phyloP scores from a whole-genome alignment of 2,329 filamentous ascomycete species.

The Botrytis elliptica region DNA sequence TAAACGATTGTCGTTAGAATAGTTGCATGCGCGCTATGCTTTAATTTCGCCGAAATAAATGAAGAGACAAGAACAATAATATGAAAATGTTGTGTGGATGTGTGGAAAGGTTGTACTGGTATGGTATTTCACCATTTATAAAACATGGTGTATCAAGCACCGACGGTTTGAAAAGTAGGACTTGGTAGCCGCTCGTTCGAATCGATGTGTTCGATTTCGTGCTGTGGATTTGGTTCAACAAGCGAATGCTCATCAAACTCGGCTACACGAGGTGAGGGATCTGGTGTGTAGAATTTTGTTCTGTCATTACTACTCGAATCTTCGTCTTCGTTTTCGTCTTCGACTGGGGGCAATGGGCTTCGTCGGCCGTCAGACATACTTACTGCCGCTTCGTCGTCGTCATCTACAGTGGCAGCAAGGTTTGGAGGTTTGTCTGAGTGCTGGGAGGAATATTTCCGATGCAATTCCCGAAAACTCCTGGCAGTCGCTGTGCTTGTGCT shows the following conservation, averaged over 20 bases:
- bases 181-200: constrained; percentile 12
- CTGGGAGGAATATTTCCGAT: constrained; percentile 58
- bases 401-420: constrained; percentile 35
- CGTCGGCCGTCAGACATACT: constrained; percentile 60
- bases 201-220: neutral
- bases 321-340: constrained; percentile 35
- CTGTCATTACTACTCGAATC: constrained; percentile 21
- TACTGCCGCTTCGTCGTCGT: constrained; percentile 59
- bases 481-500: constrained; percentile 67
- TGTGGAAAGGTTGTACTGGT: neutral
- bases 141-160: neutral
- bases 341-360: constrained; percentile 55
- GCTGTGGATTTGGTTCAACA: neutral
- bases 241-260: constrained; percentile 11
- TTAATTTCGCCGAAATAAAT: neutral
- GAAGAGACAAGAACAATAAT: constrained; percentile 13
- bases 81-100: constrained; percentile 9
- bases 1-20: constrained; percentile 15
- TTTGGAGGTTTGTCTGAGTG: constrained; percentile 42
- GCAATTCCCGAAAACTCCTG: constrained; percentile 61
- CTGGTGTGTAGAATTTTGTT: constrained; percentile 30
- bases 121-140: neutral
- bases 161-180: constrained; percentile 4
- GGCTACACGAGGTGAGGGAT: neutral
- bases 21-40: constrained; percentile 15